These are phyloP conservation scores for Saccharomycopsis sp. DNA, from an alignment of 805 yeast genomes.

Conservation along the genomic window DNA sequence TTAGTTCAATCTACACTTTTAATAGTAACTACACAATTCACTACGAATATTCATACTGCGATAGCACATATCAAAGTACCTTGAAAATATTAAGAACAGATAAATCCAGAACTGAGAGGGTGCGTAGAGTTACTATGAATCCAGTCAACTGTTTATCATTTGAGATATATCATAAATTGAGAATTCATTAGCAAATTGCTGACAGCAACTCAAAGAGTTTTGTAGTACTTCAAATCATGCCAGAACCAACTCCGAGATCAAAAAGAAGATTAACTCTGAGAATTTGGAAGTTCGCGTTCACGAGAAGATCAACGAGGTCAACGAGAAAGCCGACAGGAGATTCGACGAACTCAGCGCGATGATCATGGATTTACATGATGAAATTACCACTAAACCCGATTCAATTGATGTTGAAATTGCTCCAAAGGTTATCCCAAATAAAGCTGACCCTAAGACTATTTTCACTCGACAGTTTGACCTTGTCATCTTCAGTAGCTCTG, in stretches of 20 bases:
- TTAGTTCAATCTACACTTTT: neutral
- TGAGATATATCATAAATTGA: neutral
- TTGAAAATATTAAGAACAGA: neutral
- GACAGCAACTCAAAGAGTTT: neutral
- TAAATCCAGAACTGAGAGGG: neutral
- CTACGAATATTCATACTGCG: neutral
- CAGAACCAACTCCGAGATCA: neutral
- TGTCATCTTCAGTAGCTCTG: too few relatives aligned
- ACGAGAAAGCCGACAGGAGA: constrained; percentile 1
- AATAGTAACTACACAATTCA: neutral
- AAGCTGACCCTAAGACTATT: too few relatives aligned
- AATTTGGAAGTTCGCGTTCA: too few relatives aligned
- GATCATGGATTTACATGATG: neutral
- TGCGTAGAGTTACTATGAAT: neutral
- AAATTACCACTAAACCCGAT: too few relatives aligned
- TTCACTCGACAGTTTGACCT: too few relatives aligned
- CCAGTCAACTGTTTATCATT: neutral
- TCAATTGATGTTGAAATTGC: too few relatives aligned
- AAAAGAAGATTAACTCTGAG: too few relatives aligned
- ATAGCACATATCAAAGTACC: neutral
- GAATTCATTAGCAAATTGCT: neutral
- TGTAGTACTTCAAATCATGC: constrained; percentile 7
- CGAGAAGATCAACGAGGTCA: neutral
- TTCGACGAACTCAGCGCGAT: neutral
- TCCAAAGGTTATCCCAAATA: too few relatives aligned